Evolutionary conservation across 2,329 filamentous ascomycete genomes (phyloP).

Genomic region (Thielaviopsis musarum): DNA sequence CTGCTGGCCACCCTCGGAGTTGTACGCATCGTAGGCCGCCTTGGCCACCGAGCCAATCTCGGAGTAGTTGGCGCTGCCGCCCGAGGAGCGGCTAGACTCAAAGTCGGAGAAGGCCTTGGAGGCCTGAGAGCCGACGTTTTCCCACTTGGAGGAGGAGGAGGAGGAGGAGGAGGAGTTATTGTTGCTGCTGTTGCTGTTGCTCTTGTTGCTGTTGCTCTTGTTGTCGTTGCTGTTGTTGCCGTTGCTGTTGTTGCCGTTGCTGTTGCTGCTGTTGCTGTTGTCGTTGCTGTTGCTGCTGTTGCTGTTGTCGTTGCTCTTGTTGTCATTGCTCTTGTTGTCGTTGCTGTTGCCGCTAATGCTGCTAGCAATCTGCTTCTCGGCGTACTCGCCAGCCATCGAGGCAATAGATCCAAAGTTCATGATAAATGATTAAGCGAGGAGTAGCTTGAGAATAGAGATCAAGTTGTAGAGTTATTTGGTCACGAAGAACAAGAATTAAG

Average conservation of each 20-base stretch:
- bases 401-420: constrained; percentile 17
- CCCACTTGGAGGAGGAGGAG: constrained; percentile 7
- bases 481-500: not conserved
- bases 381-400: constrained; percentile 14
- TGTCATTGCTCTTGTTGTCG: not conserved
- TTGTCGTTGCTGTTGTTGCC: not conserved
- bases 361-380: constrained; percentile 11
- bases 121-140: constrained; percentile 9
- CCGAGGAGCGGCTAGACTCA: constrained; percentile 10
- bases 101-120: constrained; percentile 12
- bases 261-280: not conserved
- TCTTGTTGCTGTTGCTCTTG: not conserved
- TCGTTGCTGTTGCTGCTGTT: not conserved
- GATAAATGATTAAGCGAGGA: not conserved
- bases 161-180: too few relatives aligned
- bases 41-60: constrained; percentile 13
- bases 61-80: constrained; percentile 11
- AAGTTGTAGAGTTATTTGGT: not conserved
- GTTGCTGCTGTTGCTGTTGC: constrained; percentile 2
- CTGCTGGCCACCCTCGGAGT: constrained; percentile 14
- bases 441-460: not conserved
- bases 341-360: not conserved
- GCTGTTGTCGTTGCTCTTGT: not conserved
- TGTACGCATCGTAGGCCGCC: constrained; percentile 18
- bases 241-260: not conserved